phyloP scores from a whole-genome alignment of 2,329 filamentous ascomycete genomes.

The Biscogniauxia sp. region DNA sequence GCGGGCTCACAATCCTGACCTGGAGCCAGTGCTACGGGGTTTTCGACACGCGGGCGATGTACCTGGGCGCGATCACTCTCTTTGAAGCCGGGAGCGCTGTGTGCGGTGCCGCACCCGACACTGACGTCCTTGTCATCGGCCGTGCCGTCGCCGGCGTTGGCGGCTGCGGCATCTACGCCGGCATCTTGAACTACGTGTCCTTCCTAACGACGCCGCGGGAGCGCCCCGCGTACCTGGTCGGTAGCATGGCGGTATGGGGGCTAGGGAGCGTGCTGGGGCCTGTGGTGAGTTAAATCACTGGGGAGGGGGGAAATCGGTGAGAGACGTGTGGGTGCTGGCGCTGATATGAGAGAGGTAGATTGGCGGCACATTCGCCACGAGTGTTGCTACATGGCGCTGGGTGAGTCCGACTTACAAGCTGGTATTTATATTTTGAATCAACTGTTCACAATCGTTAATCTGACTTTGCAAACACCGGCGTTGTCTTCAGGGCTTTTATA shows the following conservation, averaged over 20 bases:
- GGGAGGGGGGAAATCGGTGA: too few relatives aligned
- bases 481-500: slow-evolving; percentile 42
- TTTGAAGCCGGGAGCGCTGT: not conserved
- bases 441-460: too few relatives aligned
- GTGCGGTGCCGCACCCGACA: not conserved
- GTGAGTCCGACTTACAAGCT: too few relatives aligned
- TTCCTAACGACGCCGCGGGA: not conserved
- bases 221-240: not conserved
- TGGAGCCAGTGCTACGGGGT: slow-evolving; percentile 1
- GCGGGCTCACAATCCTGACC: not conserved
- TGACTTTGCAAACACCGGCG: too few relatives aligned
- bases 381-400: slow-evolving; percentile 40
- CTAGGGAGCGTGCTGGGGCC: not conserved
- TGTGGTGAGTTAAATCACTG: not conserved
- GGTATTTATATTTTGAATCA: too few relatives aligned
- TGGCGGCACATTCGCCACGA: slow-evolving; percentile 7
- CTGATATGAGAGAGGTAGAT: not conserved
- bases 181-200: not conserved
- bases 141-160: not conserved
- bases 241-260: not conserved
- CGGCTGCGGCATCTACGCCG: not conserved
- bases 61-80: not conserved
- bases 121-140: not conserved
- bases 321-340: not conserved
- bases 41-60: not conserved